These are phyloP conservation scores for Aquilaria yunnanensis DNA, from an alignment of 345 rosid species.

Conservation along the genomic window DNA sequence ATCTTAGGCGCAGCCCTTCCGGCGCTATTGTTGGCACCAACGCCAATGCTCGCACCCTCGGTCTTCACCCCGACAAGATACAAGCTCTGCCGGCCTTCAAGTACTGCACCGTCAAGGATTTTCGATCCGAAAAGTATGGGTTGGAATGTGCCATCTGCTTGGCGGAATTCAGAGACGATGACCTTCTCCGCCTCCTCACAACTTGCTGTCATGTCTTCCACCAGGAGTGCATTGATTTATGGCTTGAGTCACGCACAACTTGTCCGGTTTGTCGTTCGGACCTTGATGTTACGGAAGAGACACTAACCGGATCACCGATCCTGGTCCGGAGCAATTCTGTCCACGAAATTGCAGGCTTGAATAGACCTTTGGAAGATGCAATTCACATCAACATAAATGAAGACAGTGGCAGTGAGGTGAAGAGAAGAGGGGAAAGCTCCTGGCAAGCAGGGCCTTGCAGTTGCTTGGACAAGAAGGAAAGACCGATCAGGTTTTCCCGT, in stretches of 20 bases:
- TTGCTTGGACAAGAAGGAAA: conserved; percentile 17
- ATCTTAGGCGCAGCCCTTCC: conserved; percentile 29
- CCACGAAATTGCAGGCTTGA: conserved; percentile 7
- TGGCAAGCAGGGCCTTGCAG: background rate
- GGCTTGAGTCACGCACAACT: conserved; percentile 67
- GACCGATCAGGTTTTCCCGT: conserved; percentile 28
- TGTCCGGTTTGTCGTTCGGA: conserved; percentile 83
- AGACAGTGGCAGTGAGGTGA: conserved; percentile 13
- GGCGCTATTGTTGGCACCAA: conserved; percentile 15
- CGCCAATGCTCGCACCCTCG: conserved; percentile 14
- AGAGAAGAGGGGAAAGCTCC: conserved; percentile 16
- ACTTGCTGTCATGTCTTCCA: conserved; percentile 79
- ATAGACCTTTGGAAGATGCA: conserved; percentile 18
- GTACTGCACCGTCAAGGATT: conserved; percentile 56
- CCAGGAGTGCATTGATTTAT: conserved; percentile 78
- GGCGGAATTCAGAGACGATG: conserved; percentile 57
- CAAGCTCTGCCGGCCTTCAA: conserved; percentile 54
- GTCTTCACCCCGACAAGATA: conserved; percentile 55
- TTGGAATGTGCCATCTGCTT: conserved; percentile 83
- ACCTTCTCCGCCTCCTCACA: conserved; percentile 57
- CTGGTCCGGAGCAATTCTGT: conserved; percentile 9
- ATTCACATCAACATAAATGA: conserved; percentile 35
- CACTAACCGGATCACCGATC: conserved; percentile 25
- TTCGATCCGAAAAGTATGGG: conserved; percentile 44
- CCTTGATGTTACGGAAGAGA: conserved; percentile 44